Evolutionary conservation across 805 yeast species (phyloP).

Genomic region (Wickerhamiella lipophila): DNA sequence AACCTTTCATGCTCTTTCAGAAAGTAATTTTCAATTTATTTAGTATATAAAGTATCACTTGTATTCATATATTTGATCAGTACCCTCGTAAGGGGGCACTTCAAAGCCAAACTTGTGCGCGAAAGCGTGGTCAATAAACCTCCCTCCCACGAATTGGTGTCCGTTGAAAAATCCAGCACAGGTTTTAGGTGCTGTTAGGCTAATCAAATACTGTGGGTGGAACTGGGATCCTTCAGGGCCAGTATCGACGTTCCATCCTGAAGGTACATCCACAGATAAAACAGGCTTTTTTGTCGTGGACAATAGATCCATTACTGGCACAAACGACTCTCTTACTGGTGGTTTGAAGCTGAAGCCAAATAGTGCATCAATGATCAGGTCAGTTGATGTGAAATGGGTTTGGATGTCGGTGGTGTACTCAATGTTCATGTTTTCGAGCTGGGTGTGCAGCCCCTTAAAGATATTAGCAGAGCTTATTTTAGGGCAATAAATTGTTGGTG

Average conservation of each 20-base stretch:
- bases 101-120: constrained; percentile 65
- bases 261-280: constrained; percentile 79
- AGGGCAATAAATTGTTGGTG: constrained; percentile 71
- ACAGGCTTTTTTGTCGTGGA: constrained; percentile 39
- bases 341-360: constrained; percentile 93
- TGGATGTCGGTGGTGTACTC: constrained; percentile 33
- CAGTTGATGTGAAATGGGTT: constrained; percentile 29
- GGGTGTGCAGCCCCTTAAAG: constrained; percentile 49
- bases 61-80: constrained; percentile 39
- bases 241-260: constrained; percentile 92
- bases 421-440: constrained; percentile 52
- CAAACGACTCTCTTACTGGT: constrained; percentile 72
- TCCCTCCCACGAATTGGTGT: constrained; percentile 77
- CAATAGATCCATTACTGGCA: constrained; percentile 34
- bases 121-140: constrained; percentile 57
- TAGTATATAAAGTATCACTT: neutral
- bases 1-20: no score
- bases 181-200: constrained; percentile 90
- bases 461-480: constrained; percentile 46
- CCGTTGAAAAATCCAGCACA: constrained; percentile 47
- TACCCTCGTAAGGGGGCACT: constrained; percentile 45
- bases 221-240: constrained; percentile 51
- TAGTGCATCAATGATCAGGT: constrained; percentile 60
- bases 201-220: constrained; percentile 56
- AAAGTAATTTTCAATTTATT: neutral